Conservation (phyloP, 345 rosid species). For the Rhizophora apiculata region DNA sequence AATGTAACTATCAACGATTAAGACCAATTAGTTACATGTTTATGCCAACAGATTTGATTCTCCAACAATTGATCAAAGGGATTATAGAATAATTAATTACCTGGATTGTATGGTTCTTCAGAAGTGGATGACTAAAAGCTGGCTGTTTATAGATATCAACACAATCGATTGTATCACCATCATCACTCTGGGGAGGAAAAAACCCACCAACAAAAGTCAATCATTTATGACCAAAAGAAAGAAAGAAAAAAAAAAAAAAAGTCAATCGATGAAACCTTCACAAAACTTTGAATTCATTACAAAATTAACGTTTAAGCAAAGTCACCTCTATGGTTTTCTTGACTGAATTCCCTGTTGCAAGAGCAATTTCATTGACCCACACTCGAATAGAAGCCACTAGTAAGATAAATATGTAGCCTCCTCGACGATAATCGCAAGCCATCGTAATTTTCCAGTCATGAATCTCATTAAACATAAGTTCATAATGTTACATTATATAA, state of each 20-base stretch:
- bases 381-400: background rate
- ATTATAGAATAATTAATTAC: background rate
- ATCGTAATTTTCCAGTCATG: background rate
- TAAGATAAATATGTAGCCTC: background rate
- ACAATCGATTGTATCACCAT: constrained; percentile 23
- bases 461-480: background rate
- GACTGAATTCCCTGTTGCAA: background rate
- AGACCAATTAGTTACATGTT: too few species aligned
- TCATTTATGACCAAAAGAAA: background rate
- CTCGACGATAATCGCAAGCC: background rate
- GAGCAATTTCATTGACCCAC: background rate
- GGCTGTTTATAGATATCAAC: constrained; percentile 31
- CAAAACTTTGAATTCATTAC: background rate
- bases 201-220: background rate
- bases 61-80: background rate
- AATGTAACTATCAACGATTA: too few species aligned
- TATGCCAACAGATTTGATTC: too few species aligned
- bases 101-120: constrained; percentile 26
- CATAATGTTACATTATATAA: too few species aligned
- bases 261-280: background rate
- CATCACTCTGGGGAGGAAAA: background rate
- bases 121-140: constrained; percentile 35
- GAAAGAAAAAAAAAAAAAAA: too few species aligned
- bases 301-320: background rate
- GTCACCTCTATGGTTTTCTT: background rate